Base-by-base conservation (phyloP, 2,329 filamentous ascomycete genomes). In the Apiospora phragmitis region DNA sequence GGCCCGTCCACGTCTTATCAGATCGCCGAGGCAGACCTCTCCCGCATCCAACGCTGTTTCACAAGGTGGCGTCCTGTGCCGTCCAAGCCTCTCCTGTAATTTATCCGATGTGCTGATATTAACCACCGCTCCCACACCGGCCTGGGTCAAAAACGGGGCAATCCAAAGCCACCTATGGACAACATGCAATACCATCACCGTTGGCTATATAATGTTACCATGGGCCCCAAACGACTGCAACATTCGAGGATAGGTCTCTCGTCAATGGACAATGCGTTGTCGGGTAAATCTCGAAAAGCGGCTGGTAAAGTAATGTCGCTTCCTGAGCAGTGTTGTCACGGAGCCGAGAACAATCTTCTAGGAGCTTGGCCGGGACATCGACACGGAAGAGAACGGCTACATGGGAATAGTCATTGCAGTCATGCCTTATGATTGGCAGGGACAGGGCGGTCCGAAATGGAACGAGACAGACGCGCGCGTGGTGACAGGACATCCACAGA, bases 51-150 rank as follows among this genome's bases (percentile, higher is more conserved):
- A 59, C 51, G 18, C 7, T 18, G 51, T 59, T 59, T 59, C 51
- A 26, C 29, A 32, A 7, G 29, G 29, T 35, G 35, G 16, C 51
- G 49, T 29, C 49, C 24, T 29, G 26, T 16, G 49, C 49, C 26
- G 26, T 55, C 26, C 51, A 21, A 21, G 18, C 18, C 24, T 35
- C 29, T 59, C 51, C 55, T 62, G 55, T 32, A 62, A 38, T 62
- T 62, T 62, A 38, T 24, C 55, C 55, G 55, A 62, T n/a, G 55
- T 62, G 21, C 32, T 62, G 55, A 62, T 62, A 62, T 62, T 62
- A 62, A 62, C 32, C 32, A 62, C 55, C 55, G 26, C 51, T 59
- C 26, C 29, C 1, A 32, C 51, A 32, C 5, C 55, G 18, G 1
- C 32, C 32, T n/a, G n/a, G 55, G 55, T 12, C 32, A 62, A 3